phyloP scores from a whole-genome alignment of 164 flowering plant genomes.

The Stephania cephalantha region DNA sequence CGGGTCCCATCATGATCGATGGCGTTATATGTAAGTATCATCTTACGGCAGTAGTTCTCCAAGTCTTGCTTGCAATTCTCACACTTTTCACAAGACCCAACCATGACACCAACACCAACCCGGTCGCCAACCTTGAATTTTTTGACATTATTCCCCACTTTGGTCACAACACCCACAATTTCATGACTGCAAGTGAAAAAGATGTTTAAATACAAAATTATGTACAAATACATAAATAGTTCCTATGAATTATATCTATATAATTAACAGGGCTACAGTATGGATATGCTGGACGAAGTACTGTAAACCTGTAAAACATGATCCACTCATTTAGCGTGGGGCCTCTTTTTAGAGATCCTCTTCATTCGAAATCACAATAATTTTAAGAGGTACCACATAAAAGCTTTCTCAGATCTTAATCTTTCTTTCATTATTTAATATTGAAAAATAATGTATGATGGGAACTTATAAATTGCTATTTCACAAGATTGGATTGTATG shows the following conservation, averaged over 20 bases:
- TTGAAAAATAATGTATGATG: neutral
- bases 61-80: conserved; percentile 21
- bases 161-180: conserved; percentile 27
- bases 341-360: too few relatives aligned
- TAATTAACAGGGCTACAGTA: too few relatives aligned
- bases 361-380: too few relatives aligned
- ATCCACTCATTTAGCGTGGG: too few relatives aligned
- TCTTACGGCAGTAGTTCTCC: conserved; percentile 31
- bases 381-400: too few relatives aligned
- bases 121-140: conserved; percentile 32
- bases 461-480: neutral
- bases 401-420: too few relatives aligned
- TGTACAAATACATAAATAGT: neutral
- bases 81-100: conserved; percentile 29
- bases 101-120: conserved; percentile 33
- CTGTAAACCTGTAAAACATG: too few relatives aligned
- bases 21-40: conserved; percentile 20
- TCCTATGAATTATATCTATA: too few relatives aligned
- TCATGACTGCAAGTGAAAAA: conserved; percentile 25
- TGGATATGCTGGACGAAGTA: too few relatives aligned
- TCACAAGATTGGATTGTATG: neutral
- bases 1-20: conserved; percentile 12
- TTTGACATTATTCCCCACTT: conserved; percentile 22
- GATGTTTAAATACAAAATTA: too few relatives aligned
- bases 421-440: too few relatives aligned